Evolutionary conservation across 2,329 filamentous ascomycete species (phyloP), one percentile per base, ranked within the genome.

Genomic region (Metarhizium brunneum): DNA sequence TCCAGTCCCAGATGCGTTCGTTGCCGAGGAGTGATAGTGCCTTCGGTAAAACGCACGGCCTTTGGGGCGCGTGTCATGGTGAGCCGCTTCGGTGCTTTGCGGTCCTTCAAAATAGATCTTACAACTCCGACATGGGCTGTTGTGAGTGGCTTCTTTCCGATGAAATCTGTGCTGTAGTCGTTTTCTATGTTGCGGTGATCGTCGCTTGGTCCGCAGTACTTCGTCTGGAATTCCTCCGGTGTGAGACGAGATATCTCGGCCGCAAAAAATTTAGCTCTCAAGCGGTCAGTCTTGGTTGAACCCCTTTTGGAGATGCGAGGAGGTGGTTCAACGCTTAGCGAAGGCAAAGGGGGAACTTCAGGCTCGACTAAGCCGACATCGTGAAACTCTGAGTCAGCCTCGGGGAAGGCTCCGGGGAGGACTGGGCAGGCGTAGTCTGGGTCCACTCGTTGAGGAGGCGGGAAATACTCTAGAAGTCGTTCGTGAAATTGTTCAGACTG

Each of bases 21-120:
- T 43, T 58, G 63, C 47, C 54, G 64, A 16, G 66, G 65, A 35
- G 60, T 63, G 3, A 61, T 43, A 1, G 64, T 68, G 18, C 56
- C 60, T 13, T 68, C 65, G 6, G 60, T 63, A 54, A 69, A 69
- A 16, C 66, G 66, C 18, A 69, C 67, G 42, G 55, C 53, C 55
- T 65, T 68, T 29, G 65, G 65, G 29, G 61, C 56, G 20, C 61
- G 61, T 18, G 50, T 58, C 57, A 61, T 60, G 20, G 58, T 56
- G 36, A 66, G 60, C 32, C 66, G 61, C 54, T 66, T 67, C 4
- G 66, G 66, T 2, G 60, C 63, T 18, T 58, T 60, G 53, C 64
- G 64, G 47, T 62, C 63, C 40, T 60, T 65, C n/a, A 69, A 60
- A 38, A 69, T 68, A 2, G 67, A 66, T 32, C 51, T 59, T n/a